phyloP scores from a whole-genome alignment of 2,329 filamentous ascomycete species.

The Amauroascus verrucosus region DNA sequence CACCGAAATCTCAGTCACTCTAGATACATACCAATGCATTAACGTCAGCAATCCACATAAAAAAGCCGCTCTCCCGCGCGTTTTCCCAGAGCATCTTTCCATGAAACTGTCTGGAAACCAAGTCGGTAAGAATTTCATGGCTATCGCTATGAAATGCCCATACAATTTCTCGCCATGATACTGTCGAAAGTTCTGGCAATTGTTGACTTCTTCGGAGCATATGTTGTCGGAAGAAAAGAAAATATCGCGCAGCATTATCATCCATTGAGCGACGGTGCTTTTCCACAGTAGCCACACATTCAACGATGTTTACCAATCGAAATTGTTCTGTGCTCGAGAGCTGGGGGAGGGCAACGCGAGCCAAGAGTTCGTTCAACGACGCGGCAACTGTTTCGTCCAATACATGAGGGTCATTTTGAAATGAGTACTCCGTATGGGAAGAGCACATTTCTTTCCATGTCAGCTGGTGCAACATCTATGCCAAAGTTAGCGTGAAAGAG shows the following conservation, averaged over 20 bases:
- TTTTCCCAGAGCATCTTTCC: conserved; percentile 73
- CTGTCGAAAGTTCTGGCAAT: conserved; percentile 47
- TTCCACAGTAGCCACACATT: conserved; percentile 74
- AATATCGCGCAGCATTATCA: conserved; percentile 75
- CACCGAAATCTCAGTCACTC: not conserved
- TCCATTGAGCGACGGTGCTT: conserved; percentile 82
- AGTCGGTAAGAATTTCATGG: conserved; percentile 80
- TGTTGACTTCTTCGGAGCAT: conserved; percentile 57
- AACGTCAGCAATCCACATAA: conserved; percentile 83
- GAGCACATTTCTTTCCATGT: conserved; percentile 41
- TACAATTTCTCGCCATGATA: conserved; percentile 44
- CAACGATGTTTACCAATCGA: conserved; percentile 69
- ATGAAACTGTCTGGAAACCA: conserved; percentile 70
- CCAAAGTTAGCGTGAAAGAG: not conserved
- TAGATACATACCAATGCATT: conserved; percentile 56
- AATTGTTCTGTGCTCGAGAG: conserved; percentile 80
- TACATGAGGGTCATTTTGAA: conserved; percentile 48
- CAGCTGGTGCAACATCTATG: conserved; percentile 29
- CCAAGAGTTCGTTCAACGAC: conserved; percentile 66
- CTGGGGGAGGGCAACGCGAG: conserved; percentile 62
- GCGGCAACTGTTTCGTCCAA: conserved; percentile 63
- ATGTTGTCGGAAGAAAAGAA: conserved; percentile 78
- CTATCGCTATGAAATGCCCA: conserved; percentile 42
- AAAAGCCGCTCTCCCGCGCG: conserved; percentile 76
- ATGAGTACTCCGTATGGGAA: conserved; percentile 42